Conservation (phyloP, 306 rosid genomes). For the Psophocarpus tetragonolobus region DNA sequence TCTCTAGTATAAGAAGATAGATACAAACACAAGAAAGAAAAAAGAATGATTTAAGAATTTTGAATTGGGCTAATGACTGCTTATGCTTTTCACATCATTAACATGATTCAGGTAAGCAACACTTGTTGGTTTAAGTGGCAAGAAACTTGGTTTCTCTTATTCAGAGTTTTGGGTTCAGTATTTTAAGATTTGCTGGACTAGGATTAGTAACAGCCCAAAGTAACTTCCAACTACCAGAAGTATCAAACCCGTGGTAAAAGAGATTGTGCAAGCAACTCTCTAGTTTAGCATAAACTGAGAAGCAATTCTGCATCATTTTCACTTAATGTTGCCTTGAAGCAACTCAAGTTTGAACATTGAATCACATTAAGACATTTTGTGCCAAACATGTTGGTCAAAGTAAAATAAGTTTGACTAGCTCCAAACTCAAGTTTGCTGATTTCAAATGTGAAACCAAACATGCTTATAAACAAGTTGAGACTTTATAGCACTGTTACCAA, state of each 20-base stretch:
- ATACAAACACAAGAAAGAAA: neutral
- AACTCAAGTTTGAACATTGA: too few species aligned
- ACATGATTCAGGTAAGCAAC: neutral
- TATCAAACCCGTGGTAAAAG: neutral
- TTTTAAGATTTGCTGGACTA: neutral
- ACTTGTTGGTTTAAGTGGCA: neutral
- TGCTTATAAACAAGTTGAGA: too few species aligned
- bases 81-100: constrained; percentile 2
- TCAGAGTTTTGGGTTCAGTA: neutral
- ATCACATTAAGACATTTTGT: too few species aligned
- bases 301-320: neutral
- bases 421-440: too few species aligned
- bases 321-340: too few species aligned
- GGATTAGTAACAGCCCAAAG: neutral
- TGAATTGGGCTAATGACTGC: neutral
- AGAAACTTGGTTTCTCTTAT: neutral
- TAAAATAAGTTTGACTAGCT: too few species aligned
- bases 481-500: too few species aligned
- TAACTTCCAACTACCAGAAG: neutral
- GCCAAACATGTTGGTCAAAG: too few species aligned
- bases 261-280: constrained; percentile 3
- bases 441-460: too few species aligned
- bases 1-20: constrained; percentile 22
- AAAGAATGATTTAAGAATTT: neutral
- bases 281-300: neutral